Conservation (phyloP, 805 yeast species). For the Starmerella riodocensis region DNA sequence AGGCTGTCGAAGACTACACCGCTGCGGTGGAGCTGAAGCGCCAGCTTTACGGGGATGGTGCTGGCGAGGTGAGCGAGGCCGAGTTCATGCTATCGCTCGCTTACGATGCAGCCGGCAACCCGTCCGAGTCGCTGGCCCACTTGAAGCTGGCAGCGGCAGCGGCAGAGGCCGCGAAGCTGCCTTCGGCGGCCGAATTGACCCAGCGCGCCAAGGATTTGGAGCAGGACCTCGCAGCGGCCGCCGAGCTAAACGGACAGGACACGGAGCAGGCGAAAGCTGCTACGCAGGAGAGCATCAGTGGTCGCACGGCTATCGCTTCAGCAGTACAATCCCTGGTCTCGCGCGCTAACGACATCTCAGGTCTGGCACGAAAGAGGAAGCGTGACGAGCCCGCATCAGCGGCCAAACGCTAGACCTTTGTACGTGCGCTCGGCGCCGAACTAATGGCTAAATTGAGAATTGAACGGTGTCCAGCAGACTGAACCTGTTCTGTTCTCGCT, state of each 20-base stretch:
- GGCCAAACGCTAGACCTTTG: not conserved
- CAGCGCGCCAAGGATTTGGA: conserved; percentile 20
- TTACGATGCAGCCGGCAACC: conserved; percentile 50
- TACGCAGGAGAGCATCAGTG: conserved; percentile 17
- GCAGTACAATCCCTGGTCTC: conserved; percentile 16
- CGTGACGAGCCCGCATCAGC: conserved; percentile 4
- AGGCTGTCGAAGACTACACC: conserved; percentile 58
- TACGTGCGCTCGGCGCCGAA: not conserved
- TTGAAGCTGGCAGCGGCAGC: conserved; percentile 32
- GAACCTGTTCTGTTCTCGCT: no score
- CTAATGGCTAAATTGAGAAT: no score
- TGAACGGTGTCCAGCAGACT: no score
- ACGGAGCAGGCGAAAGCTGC: conserved; percentile 7
- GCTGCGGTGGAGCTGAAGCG: conserved; percentile 43
- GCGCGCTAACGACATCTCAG: conserved; percentile 24
- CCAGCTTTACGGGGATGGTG: conserved; percentile 38
- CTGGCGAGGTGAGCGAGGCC: conserved; percentile 58
- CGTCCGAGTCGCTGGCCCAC: conserved; percentile 40
- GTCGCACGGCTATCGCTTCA: conserved; percentile 18
- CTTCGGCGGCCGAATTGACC: conserved; percentile 26
- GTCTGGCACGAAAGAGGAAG: conserved; percentile 24
- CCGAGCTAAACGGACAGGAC: conserved; percentile 6
- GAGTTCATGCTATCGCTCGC: conserved; percentile 73
- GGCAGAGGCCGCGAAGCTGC: conserved; percentile 26
- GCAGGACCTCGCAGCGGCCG: conserved; percentile 13